phyloP scores from a whole-genome alignment of 768 basidiomycete genomes.

The Glaciozyma martinii region DNA sequence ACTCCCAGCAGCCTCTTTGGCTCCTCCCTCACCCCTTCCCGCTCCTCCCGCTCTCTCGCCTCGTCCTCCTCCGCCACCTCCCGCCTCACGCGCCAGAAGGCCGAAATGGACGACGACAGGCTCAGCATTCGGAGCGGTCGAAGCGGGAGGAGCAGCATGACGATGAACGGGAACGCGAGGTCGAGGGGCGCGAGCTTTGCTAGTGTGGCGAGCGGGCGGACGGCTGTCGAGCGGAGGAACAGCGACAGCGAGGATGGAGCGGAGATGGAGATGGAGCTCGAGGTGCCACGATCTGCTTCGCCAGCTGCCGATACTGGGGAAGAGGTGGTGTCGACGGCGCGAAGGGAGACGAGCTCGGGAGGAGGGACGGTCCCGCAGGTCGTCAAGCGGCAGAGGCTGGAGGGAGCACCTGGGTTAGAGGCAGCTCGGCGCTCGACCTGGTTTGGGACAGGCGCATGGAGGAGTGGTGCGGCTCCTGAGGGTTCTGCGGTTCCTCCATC shows the following conservation, averaged over 20 bases:
- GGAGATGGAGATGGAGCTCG: slow-evolving; percentile 4
- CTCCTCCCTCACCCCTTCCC: too few species aligned
- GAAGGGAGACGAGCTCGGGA: background rate
- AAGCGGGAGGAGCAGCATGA: background rate
- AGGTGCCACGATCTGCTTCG: background rate
- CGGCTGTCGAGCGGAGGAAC: background rate
- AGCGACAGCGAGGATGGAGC: background rate
- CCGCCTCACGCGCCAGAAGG: slow-evolving; percentile 19
- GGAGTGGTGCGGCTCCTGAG: too few species aligned
- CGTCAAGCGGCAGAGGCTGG: slow-evolving; percentile 1
- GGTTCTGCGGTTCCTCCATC: too few species aligned
- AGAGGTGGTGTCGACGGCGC: background rate
- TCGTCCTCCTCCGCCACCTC: background rate
- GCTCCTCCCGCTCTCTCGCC: too few species aligned
- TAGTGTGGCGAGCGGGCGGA: slow-evolving; percentile 11
- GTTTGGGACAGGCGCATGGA: background rate
- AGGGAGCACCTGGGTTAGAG: background rate
- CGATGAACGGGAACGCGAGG: background rate
- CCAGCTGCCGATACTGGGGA: background rate
- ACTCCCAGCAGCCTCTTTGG: too few species aligned
- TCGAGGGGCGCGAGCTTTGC: background rate
- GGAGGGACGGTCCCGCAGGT: background rate
- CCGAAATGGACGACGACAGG: slow-evolving; percentile 13
- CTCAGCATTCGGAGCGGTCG: slow-evolving; percentile 9
- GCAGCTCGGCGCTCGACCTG: background rate